These are phyloP conservation scores for Mucor lusitanicus DNA, from an alignment of 371 early-diverging fungal species.

Conservation along the genomic window DNA sequence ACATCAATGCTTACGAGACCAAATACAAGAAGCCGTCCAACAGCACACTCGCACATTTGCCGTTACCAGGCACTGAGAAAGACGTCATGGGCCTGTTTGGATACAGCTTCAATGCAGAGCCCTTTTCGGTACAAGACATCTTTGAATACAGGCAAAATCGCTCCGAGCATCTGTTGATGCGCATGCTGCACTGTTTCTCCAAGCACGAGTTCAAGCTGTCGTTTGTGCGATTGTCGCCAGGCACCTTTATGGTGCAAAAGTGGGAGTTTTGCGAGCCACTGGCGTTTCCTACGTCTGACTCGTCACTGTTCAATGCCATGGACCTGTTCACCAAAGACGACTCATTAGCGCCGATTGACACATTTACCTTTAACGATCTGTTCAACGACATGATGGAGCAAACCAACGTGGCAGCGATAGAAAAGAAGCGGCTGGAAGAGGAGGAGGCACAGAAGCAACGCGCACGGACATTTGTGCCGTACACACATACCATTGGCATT, in stretches of 20 bases:
- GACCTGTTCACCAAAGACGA: not conserved
- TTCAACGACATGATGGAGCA: conserved; percentile 13
- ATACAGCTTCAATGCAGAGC: conserved; percentile 12
- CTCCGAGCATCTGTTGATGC: conserved; percentile 33
- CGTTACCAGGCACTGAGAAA: not conserved
- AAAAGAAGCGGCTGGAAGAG: not conserved
- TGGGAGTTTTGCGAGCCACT: conserved; percentile 12
- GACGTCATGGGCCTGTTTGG: not conserved
- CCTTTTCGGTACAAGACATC: conserved; percentile 1
- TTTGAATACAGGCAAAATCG: conserved; percentile 27
- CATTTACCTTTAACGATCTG: conserved; percentile 12
- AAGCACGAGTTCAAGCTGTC: conserved; percentile 6
- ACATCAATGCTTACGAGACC: not conserved
- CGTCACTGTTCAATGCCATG: not conserved
- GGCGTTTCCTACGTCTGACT: not conserved
- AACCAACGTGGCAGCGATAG: not conserved
- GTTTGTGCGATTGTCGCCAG: conserved; percentile 26
- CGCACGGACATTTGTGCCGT: conserved; percentile 26
- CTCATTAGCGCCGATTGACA: conserved; percentile 7
- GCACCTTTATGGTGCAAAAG: conserved; percentile 35
- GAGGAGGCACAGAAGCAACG: not conserved
- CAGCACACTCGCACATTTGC: not conserved
- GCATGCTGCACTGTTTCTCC: conserved; percentile 17
- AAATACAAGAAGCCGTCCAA: not conserved
- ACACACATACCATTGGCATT: conserved; percentile 47